These are phyloP conservation scores for Hanseniaspora nectarophila DNA, from an alignment of 805 yeast species.

Conservation along the genomic window DNA sequence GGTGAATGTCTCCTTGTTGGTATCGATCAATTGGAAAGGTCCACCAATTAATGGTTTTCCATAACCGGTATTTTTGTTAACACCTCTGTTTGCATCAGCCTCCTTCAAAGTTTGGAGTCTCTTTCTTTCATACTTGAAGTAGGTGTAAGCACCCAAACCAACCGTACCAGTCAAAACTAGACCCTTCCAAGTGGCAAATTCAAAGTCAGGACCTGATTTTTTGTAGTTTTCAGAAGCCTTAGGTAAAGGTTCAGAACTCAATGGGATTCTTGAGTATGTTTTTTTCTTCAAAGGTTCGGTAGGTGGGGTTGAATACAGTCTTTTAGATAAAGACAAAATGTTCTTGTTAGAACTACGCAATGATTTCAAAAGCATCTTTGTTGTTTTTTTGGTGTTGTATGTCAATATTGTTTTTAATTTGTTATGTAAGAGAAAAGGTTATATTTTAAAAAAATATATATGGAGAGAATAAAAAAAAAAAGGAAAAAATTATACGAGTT, in stretches of 20 bases:
- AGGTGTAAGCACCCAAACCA: slow-evolving; percentile 61
- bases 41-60: slow-evolving; percentile 95
- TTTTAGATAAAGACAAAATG: not conserved
- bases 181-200: slow-evolving; percentile 79
- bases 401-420: too few relatives aligned
- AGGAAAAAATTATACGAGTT: too few relatives aligned
- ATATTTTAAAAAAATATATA: too few relatives aligned
- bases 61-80: slow-evolving; percentile 24
- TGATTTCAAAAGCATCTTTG: not conserved
- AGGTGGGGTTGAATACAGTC: not conserved
- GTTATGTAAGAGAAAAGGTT: too few relatives aligned
- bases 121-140: slow-evolving; percentile 65
- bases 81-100: slow-evolving; percentile 72
- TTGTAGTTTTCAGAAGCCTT: slow-evolving; percentile 26
- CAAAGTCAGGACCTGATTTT: slow-evolving; percentile 31
- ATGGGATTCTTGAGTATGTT: slow-evolving; percentile 35
- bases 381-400: too few relatives aligned
- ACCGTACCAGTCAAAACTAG: slow-evolving; percentile 50
- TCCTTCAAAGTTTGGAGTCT: slow-evolving; percentile 61
- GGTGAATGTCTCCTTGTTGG: slow-evolving; percentile 61
- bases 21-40: slow-evolving; percentile 61
- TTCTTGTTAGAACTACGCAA: not conserved
- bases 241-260: slow-evolving; percentile 67
- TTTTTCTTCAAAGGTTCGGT: slow-evolving; percentile 24
- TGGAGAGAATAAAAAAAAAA: too few relatives aligned